Evolutionary conservation across 2,329 filamentous ascomycete genomes (phyloP), one percentile per base, ranked within the genome.

Genomic region (Cytospora piceicola): DNA sequence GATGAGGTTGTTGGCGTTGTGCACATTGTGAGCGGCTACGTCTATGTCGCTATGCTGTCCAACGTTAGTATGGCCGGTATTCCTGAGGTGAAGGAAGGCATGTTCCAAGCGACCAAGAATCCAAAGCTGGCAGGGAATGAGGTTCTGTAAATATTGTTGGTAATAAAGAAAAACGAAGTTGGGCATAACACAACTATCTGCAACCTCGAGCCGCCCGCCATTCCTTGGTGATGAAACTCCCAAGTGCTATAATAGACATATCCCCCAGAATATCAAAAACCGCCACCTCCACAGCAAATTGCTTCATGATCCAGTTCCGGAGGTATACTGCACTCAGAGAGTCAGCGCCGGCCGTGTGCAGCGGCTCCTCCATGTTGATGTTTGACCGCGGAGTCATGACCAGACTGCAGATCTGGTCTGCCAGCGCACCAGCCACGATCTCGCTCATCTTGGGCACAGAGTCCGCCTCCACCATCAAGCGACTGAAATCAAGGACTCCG

Each of bases 231-330:
- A 39, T 39, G 5, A 5, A 39, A 17, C 17, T 39, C 3, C 36
- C 36, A 17, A 39, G 36, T 39, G 36, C 53, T 12, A 24, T 14
- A 15, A 32, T 29, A 20, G 24, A n/a, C 53, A 30, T 27, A 29
- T 55, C 29, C 32, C 32, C 32, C 8, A 55, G 29, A 20, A 55
- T 55, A 32, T 29, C 32, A 8, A 55, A 32, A n/a, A 55, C 53
- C 22, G 53, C 17, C 53, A 55, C 53, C 29, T 55, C 53, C 22
- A 55, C 53, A 7, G 24, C 53, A 27, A 55, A 32, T 5, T 55
- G 53, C 29, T 55, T 55, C 29, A 55, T 30, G 9, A 55, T 30
- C 53, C 53, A 55, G 15, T 55, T 30, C 24, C 53, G 53, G 20
- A 55, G 24, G 24, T 55, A 27, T 14, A 55, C 53, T 8, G 53